Percentiles rank a stretch among this genome's conserved stretches.
phyloP scores from a whole-genome alignment of 495 filamentous ascomycete genomes.

The Podospora bellae-mahoneyi region DNA sequence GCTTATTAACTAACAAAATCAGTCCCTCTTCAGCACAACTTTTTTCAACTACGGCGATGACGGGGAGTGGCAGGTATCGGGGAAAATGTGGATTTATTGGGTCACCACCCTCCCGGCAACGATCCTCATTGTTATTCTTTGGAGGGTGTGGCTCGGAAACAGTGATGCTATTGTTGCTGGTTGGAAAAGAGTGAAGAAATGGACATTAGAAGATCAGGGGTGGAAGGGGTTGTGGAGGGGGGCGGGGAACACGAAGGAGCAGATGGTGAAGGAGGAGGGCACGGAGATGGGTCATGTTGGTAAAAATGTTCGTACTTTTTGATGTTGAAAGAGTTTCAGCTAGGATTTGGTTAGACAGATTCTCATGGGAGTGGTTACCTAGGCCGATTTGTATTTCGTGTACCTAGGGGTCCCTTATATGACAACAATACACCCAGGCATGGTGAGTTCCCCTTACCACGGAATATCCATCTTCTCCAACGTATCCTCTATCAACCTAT shows the following conservation, averaged over 20 bases:
- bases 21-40: slow-evolving; percentile 30
- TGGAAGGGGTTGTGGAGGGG: slow-evolving; percentile 3
- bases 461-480: slow-evolving; percentile 18
- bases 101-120: slow-evolving; percentile 23
- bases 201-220: not conserved
- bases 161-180: slow-evolving; percentile 16
- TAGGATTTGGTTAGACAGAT: not conserved
- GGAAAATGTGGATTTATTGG: slow-evolving; percentile 25
- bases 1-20: not conserved
- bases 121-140: slow-evolving; percentile 19
- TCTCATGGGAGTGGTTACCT: not conserved
- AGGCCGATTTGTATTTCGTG: no score
- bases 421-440: no score
- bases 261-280: not conserved
- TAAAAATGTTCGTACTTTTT: not conserved
- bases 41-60: slow-evolving; percentile 26
- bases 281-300: not conserved
- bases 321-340: not conserved
- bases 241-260: not conserved
- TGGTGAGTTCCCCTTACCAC: slow-evolving; percentile 9
- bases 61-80: slow-evolving; percentile 18
- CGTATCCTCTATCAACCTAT: slow-evolving; percentile 22
- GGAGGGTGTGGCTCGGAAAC: slow-evolving; percentile 21
- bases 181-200: not conserved
- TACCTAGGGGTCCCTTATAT: no score